Evolutionary conservation across 768 basidiomycete genomes (phyloP), one percentile per base, ranked within the genome.

Genomic region (Pleurotus sapidus): DNA sequence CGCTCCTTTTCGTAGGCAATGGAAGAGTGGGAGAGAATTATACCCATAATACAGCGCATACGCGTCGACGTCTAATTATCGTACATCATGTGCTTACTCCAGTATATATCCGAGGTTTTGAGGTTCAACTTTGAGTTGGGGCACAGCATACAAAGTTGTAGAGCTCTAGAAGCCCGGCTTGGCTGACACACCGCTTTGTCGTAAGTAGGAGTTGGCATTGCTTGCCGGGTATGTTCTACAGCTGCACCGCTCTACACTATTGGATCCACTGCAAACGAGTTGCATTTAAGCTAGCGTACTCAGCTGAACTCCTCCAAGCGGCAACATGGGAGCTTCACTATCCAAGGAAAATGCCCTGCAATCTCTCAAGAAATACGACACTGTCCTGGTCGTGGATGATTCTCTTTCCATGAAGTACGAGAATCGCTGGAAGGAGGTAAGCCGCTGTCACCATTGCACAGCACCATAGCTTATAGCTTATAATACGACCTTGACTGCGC

Each of bases 11-110:
- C 17, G 18, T 23, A 93, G 89, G 86, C 92, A 55, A 95, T 96
- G 91, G 93, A 98, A 64, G 95, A 98, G 70, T 98, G 94, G 95
- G 95, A 98, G 55, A 80, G 90, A 72, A 89, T 95, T 68, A 93
- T 95, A 80, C 91, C 94, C 64, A 77, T 94, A 64, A 87, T 96
- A 67, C 92, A 95, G 72, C 89, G 92, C 56, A 96, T 96, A 76
- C 87, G 92, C 55, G 94, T 96, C 74, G 93, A 95, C 72, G 85
- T 93, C 68, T 93, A 83, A 76, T 50, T 59, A 47, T 30, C 37
- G 54, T 42, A 54, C 59, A 60, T 57, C 34, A 59, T 61, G 60
- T 62, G 59, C 30, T 34, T 11, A 34, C 3, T 37, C 49, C 46
- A 18, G 48, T 54, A 51, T 54, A 17, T 61, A 61, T 61, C 61